A percentile compares a stretch with the other conserved stretches of the same genome.
Evolutionary conservation across 192 early-diverging fungal species (phyloP).

Genomic region (Coemansia sp.): DNA sequence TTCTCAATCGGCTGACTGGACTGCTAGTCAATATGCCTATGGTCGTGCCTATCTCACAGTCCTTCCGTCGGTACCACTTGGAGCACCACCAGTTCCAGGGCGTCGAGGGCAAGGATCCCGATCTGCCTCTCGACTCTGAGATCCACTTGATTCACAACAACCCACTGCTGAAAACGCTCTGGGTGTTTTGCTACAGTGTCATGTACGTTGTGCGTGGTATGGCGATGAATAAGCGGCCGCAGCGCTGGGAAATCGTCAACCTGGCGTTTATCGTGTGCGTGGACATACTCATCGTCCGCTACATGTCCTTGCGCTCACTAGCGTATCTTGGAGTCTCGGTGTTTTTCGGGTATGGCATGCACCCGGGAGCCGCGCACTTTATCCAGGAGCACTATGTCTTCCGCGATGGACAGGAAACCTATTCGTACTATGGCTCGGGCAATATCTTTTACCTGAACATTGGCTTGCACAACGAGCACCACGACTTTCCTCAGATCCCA

Average conservation of each 20-base stretch:
- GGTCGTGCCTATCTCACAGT: slow-evolving; percentile 78
- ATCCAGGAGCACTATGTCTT: slow-evolving; percentile 97
- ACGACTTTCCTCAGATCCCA: slow-evolving; percentile 89
- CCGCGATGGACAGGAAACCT: slow-evolving; percentile 91
- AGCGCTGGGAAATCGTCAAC: slow-evolving; percentile 77
- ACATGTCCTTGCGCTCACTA: slow-evolving; percentile 65
- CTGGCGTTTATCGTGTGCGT: slow-evolving; percentile 60
- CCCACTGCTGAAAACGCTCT: slow-evolving; percentile 68
- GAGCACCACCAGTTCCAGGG: slow-evolving; percentile 98
- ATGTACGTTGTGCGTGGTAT: slow-evolving; percentile 81
- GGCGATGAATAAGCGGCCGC: slow-evolving; percentile 62
- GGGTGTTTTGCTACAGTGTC: slow-evolving; percentile 79
- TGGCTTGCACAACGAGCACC: slow-evolving; percentile 98
- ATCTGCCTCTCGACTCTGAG: slow-evolving; percentile 88
- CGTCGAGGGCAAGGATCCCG: slow-evolving; percentile 89
- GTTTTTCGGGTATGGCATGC: slow-evolving; percentile 84
- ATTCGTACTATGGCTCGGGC: slow-evolving; percentile 91
- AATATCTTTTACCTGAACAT: slow-evolving; percentile 91
- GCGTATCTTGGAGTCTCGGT: slow-evolving; percentile 69
- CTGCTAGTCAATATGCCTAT: slow-evolving; percentile 86
- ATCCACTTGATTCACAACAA: slow-evolving; percentile 73
- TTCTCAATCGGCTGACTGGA: slow-evolving; percentile 79
- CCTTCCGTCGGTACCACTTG: slow-evolving; percentile 88
- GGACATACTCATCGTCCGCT: slow-evolving; percentile 60
- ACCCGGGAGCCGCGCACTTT: slow-evolving; percentile 94